These are phyloP conservation scores for Thymus mandschuricus DNA, from an alignment of 257 asterid species.

Conservation along the genomic window DNA sequence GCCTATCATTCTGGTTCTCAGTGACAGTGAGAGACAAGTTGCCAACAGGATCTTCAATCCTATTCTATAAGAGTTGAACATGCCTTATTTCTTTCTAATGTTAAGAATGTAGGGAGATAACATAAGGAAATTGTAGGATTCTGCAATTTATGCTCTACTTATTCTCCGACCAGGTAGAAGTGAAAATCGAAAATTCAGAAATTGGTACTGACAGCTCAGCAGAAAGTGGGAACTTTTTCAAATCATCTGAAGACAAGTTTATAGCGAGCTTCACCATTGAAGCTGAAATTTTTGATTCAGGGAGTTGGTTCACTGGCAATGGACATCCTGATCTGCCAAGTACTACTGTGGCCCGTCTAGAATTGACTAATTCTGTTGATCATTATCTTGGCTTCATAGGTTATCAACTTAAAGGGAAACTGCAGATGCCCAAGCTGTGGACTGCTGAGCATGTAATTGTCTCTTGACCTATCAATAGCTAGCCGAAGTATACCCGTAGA, in stretches of 20 bases:
- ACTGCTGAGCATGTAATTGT: conserved; percentile 79
- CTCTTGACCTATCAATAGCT: conserved; percentile 23
- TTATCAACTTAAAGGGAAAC: conserved; percentile 65
- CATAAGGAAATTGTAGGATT: conserved; percentile 9
- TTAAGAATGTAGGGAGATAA: conserved; percentile 12
- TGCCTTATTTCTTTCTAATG: conserved; percentile 14
- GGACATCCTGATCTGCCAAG: conserved; percentile 55
- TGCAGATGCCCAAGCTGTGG: conserved; percentile 87
- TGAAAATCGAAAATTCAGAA: conserved; percentile 64
- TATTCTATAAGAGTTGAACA: conserved; percentile 19
- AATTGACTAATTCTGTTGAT: conserved; percentile 56
- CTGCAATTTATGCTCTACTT: conserved; percentile 21
- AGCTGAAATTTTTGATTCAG: conserved; percentile 77
- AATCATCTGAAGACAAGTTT: conserved; percentile 47
- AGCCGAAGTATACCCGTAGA: background rate
- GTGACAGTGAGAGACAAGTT: conserved; percentile 11
- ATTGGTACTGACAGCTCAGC: conserved; percentile 52
- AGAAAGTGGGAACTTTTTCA: conserved; percentile 52
- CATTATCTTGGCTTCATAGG: conserved; percentile 75
- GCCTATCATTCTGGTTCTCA: conserved; percentile 12
- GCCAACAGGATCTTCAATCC: background rate
- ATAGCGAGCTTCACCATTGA: conserved; percentile 64
- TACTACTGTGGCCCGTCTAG: conserved; percentile 55
- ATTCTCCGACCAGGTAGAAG: conserved; percentile 73
- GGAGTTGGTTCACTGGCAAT: conserved; percentile 47